Conservation (phyloP, 306 rosid species). For the Quercus glauca region DNA sequence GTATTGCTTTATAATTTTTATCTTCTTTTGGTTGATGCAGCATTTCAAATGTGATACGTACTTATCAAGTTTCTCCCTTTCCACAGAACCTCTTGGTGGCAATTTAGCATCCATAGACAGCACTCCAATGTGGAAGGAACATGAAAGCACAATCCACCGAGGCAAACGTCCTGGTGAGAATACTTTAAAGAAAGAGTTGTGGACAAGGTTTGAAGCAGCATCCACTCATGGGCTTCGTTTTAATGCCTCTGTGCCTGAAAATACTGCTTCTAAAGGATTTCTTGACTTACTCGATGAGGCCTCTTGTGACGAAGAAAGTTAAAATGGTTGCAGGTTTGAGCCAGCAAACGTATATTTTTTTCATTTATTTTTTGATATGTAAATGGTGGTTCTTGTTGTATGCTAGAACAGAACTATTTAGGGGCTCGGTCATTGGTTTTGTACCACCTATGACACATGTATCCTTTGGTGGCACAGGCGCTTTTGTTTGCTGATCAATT, state of each 20-base stretch:
- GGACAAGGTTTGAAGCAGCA: constrained; percentile 89
- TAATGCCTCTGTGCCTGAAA: constrained; percentile 18
- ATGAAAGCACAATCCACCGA: constrained; percentile 43
- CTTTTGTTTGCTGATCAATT: background rate
- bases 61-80: background rate
- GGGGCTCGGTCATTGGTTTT: background rate
- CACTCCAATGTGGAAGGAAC: constrained; percentile 66
- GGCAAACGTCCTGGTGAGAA: constrained; percentile 81
- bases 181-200: constrained; percentile 84
- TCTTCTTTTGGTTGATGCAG: constrained; percentile 4
- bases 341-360: constrained; percentile 1
- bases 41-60: background rate
- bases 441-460: background rate
- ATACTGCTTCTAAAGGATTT: constrained; percentile 55
- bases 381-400: constrained; percentile 28
- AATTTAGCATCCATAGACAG: constrained; percentile 34
- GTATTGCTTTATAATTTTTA: constrained; percentile 29
- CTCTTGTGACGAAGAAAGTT: constrained; percentile 42
- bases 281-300: constrained; percentile 86
- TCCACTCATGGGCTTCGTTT: constrained; percentile 34
- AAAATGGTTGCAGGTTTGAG: constrained; percentile 13
- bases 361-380: constrained; percentile 23
- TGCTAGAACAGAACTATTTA: background rate
- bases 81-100: constrained; percentile 39
- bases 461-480: background rate